These are phyloP conservation scores for Hansfordia pulvinata DNA, from an alignment of 2,329 filamentous ascomycete species.

Conservation along the genomic window DNA sequence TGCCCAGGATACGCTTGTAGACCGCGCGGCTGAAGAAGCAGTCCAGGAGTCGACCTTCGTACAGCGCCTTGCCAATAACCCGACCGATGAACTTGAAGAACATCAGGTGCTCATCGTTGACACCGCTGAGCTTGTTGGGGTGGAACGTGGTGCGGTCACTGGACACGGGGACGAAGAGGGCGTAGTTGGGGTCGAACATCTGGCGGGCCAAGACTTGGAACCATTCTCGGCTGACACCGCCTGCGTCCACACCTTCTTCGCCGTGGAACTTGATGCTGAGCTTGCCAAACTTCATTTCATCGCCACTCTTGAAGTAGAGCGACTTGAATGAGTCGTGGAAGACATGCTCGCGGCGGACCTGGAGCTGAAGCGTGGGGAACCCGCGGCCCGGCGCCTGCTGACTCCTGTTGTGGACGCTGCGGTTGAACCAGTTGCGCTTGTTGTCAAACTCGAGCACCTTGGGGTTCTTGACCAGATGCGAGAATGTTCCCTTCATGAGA, in stretches of 20 bases:
- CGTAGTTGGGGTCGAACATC: slow-evolving; percentile 99
- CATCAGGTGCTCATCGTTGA: slow-evolving; percentile 90
- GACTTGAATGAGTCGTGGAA: slow-evolving; percentile 98
- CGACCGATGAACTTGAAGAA: slow-evolving; percentile 99
- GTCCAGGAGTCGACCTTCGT: slow-evolving; percentile 88
- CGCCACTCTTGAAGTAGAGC: slow-evolving; percentile 91
- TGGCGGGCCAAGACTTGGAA: slow-evolving; percentile 94
- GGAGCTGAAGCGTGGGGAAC: slow-evolving; percentile 64
- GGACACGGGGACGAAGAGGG: slow-evolving; percentile 89
- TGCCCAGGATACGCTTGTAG: slow-evolving; percentile 94
- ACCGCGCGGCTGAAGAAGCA: slow-evolving; percentile 98
- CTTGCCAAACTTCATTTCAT: slow-evolving; percentile 99
- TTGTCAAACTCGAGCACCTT: slow-evolving; percentile 99
- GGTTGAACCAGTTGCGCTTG: slow-evolving; percentile 97
- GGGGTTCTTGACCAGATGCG: slow-evolving; percentile 90
- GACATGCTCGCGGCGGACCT: slow-evolving; percentile 83
- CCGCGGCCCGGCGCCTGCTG: slow-evolving; percentile 50
- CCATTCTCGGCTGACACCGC: slow-evolving; percentile 96
- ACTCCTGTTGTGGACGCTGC: slow-evolving; percentile 70
- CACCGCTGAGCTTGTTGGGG: slow-evolving; percentile 82
- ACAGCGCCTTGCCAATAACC: slow-evolving; percentile 95
- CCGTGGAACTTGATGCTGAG: slow-evolving; percentile 95
- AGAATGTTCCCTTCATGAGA: slow-evolving; percentile 97
- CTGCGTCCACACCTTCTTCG: slow-evolving; percentile 95
- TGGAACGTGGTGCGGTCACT: slow-evolving; percentile 98